Percentiles rank a stretch among this genome's conserved stretches.
phyloP scores from a whole-genome alignment of 2,329 filamentous ascomycete species.

The Talaromyces marneffei region DNA sequence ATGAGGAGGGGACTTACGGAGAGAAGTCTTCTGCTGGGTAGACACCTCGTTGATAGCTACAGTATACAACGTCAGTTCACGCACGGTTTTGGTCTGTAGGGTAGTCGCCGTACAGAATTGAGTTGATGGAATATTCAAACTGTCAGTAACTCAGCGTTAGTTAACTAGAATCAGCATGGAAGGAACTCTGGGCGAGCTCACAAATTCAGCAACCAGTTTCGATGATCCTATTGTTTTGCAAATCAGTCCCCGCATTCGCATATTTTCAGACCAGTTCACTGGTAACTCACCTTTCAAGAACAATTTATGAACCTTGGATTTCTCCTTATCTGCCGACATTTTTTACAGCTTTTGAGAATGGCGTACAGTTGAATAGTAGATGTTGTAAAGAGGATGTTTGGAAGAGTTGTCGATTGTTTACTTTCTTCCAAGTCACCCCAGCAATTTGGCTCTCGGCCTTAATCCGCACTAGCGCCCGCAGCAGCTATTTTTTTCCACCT shows the following conservation, averaged over 20 bases:
- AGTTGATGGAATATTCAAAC: conserved; percentile 98
- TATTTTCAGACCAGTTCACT: not conserved
- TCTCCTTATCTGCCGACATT: conserved; percentile 52
- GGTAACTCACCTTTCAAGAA: conserved; percentile 48
- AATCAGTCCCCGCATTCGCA: conserved; percentile 25
- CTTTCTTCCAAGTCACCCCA: not conserved
- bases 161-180: conserved; percentile 35
- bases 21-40: conserved; percentile 96
- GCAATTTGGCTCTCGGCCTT: not conserved
- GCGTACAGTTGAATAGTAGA: not conserved
- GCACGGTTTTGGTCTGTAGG: not conserved
- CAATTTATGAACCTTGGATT: conserved; percentile 91
- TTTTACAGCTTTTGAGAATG: conserved; percentile 5
- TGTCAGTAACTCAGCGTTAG: conserved; percentile 12
- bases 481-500: not conserved
- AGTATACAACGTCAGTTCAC: conserved; percentile 14
- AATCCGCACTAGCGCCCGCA: conserved; percentile 3
- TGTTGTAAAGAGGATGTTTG: not conserved
- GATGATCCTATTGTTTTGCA: conserved; percentile 52
- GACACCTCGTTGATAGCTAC: conserved; percentile 73
- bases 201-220: conserved; percentile 91
- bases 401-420: conserved; percentile 15
- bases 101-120: conserved; percentile 64
- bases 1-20: conserved; percentile 52
- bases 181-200: conserved; percentile 41